Evolutionary conservation across 2,329 filamentous ascomycete species (phyloP).

Genomic region (Colletotrichum phormii): DNA sequence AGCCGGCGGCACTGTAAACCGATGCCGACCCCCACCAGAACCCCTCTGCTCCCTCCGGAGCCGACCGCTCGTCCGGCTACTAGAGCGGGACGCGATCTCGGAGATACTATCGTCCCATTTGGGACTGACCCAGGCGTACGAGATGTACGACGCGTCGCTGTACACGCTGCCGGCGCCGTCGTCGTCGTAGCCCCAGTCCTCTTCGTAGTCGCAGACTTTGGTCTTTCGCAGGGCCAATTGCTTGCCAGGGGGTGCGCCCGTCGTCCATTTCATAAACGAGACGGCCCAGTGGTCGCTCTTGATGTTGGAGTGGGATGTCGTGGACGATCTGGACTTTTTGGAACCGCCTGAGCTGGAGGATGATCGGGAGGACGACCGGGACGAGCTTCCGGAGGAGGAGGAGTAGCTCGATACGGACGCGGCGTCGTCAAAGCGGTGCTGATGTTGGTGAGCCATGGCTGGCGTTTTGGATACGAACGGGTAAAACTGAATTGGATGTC

Average conservation of each 20-base stretch:
- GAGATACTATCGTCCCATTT: slow-evolving; percentile 36
- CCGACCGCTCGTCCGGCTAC: slow-evolving; percentile 22
- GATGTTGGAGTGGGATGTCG: slow-evolving; percentile 33
- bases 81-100: slow-evolving; percentile 23
- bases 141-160: slow-evolving; percentile 23
- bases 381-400: slow-evolving; percentile 28
- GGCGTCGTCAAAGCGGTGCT: slow-evolving; percentile 20
- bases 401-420: slow-evolving; percentile 28
- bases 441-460: slow-evolving; percentile 29
- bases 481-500: background rate
- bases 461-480: background rate
- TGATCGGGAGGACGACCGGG: slow-evolving; percentile 32
- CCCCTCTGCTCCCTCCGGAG: background rate
- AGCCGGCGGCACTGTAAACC: slow-evolving; percentile 11
- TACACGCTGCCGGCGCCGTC: slow-evolving; percentile 17
- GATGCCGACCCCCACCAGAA: background rate
- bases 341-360: slow-evolving; percentile 32
- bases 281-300: slow-evolving; percentile 31
- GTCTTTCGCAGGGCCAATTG: slow-evolving; percentile 32
- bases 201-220: slow-evolving; percentile 17
- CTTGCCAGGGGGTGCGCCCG: slow-evolving; percentile 30
- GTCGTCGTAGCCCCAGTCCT: slow-evolving; percentile 30
- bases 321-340: slow-evolving; percentile 34
- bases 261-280: slow-evolving; percentile 35
- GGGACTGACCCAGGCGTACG: slow-evolving; percentile 34